These are phyloP conservation scores for Cladosporium sp. DNA, from an alignment of 2,329 filamentous ascomycete species.

Conservation along the genomic window DNA sequence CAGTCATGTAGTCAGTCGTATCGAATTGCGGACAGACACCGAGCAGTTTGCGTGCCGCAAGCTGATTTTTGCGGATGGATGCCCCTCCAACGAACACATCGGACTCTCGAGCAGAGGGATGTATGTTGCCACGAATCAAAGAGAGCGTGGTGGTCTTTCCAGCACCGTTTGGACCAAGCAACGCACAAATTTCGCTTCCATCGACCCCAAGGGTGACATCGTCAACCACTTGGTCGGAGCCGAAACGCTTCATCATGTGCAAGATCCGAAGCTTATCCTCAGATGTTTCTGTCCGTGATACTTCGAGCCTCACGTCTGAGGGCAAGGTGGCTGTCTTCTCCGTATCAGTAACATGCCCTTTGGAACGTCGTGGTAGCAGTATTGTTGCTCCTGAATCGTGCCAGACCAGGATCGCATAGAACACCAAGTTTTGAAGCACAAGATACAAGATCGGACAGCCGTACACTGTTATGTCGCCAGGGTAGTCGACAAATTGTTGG, in stretches of 20 bases:
- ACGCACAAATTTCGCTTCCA: slow-evolving; percentile 78
- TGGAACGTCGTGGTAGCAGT: background rate
- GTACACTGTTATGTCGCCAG: slow-evolving; percentile 70
- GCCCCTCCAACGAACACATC: slow-evolving; percentile 76
- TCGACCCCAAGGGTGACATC: slow-evolving; percentile 80
- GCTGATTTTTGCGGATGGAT: slow-evolving; percentile 69
- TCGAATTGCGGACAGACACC: slow-evolving; percentile 78
- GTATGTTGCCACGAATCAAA: slow-evolving; percentile 79
- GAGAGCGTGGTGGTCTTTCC: slow-evolving; percentile 88
- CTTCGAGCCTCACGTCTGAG: slow-evolving; percentile 62
- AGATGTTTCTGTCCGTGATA: slow-evolving; percentile 46
- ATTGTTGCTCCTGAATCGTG: slow-evolving; percentile 59
- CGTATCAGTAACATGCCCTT: background rate
- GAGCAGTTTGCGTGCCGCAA: slow-evolving; percentile 70
- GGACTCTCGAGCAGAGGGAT: slow-evolving; percentile 68
- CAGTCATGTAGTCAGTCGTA: slow-evolving; percentile 80
- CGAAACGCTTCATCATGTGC: slow-evolving; percentile 77
- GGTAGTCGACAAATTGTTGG: slow-evolving; percentile 59
- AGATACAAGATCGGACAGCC: slow-evolving; percentile 84
- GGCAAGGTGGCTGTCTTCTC: background rate
- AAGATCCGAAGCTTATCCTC: slow-evolving; percentile 71
- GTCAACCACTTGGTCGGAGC: slow-evolving; percentile 72
- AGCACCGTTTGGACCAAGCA: slow-evolving; percentile 85
- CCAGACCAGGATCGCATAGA: slow-evolving; percentile 75
- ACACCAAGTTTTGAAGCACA: slow-evolving; percentile 67